These are phyloP conservation scores for Trichosphaerium sp. DNA, from an alignment of 78 protist species.

Conservation along the genomic window DNA sequence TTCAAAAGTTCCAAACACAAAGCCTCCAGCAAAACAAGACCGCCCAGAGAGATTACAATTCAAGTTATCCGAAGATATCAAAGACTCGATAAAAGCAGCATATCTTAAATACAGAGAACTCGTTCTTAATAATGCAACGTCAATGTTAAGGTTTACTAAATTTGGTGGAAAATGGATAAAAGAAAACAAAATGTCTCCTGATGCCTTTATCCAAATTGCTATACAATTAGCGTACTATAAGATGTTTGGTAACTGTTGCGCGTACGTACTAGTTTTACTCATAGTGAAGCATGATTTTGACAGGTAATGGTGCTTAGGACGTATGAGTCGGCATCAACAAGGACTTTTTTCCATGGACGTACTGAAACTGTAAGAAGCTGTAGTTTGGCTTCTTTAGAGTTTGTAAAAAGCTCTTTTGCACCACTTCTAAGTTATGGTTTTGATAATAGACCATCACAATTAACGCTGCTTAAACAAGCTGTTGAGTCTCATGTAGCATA, in stretches of 20 bases:
- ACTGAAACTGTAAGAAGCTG: conserved; percentile 37
- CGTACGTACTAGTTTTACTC: neutral
- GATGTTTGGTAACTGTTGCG: conserved; percentile 3
- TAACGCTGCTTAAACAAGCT: neutral
- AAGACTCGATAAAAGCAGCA: neutral
- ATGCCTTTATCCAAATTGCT: conserved; percentile 40
- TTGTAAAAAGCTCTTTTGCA: neutral
- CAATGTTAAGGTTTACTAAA: neutral
- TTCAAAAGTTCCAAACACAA: neutral
- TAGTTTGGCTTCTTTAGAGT: neutral
- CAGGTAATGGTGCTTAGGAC: neutral
- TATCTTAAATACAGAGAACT: neutral
- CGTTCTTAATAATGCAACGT: neutral
- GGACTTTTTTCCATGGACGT: conserved; percentile 31
- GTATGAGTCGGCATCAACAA: conserved; percentile 39
- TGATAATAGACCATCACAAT: neutral
- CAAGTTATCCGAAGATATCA: neutral
- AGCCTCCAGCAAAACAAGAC: neutral
- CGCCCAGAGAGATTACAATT: too few species aligned
- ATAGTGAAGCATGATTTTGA: neutral
- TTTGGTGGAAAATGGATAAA: conserved; percentile 5
- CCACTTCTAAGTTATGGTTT: neutral
- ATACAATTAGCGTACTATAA: conserved; percentile 30
- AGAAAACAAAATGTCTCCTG: conserved; percentile 13
- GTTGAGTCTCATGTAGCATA: neutral